phyloP scores from a whole-genome alignment of 106 monocot species.

The Dendrobium catenatum region DNA sequence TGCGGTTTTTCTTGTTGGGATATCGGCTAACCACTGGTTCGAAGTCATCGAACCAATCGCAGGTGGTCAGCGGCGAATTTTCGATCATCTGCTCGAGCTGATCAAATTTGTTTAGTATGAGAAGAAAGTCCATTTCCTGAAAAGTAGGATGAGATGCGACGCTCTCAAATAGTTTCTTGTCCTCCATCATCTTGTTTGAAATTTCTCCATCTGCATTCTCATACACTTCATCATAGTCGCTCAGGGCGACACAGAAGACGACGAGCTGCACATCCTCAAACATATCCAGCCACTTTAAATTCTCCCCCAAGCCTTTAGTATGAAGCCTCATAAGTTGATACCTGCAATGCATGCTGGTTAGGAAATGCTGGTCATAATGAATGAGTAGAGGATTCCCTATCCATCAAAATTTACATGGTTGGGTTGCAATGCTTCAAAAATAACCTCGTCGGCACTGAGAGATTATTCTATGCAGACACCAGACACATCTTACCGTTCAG shows the following conservation, averaged over 20 bases:
- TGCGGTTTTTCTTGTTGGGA: conserved; percentile 15
- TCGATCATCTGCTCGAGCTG: conserved; percentile 69
- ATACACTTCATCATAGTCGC: conserved; percentile 62
- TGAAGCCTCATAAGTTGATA: conserved; percentile 84
- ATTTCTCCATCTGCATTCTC: conserved; percentile 36
- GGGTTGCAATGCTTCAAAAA: no score
- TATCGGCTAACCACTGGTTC: conserved; percentile 46
- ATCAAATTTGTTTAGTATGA: conserved; percentile 85
- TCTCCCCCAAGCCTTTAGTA: conserved; percentile 49
- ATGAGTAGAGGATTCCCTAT: not conserved
- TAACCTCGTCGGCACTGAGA: no score
- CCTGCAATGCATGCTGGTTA: conserved; percentile 27
- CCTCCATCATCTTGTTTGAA: conserved; percentile 80
- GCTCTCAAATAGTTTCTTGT: conserved; percentile 67
- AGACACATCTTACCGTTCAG: no score
- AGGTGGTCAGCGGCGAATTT: conserved; percentile 37
- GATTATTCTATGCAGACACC: no score
- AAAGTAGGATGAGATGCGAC: conserved; percentile 51
- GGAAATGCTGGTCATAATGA: not conserved
- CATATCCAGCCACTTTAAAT: conserved; percentile 90
- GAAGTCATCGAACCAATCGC: conserved; percentile 89
- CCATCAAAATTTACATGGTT: no score
- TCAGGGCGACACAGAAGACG: conserved; percentile 61
- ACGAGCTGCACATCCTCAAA: conserved; percentile 87
- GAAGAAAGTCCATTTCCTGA: conserved; percentile 63